Conservation (phyloP, 192 early-diverging fungal species). For the Podila verticillata region DNA sequence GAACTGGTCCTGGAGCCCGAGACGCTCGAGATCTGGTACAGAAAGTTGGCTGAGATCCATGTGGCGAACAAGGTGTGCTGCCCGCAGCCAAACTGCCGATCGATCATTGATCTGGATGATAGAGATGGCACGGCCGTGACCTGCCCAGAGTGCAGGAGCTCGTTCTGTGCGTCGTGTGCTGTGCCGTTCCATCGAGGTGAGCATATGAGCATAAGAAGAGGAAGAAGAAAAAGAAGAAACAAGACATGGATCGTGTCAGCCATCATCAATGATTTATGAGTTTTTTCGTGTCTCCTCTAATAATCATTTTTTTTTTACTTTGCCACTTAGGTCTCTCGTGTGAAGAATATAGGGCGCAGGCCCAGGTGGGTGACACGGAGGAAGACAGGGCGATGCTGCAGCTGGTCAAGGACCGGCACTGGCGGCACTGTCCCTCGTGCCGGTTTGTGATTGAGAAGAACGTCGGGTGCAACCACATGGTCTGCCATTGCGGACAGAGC, state of each 20-base stretch:
- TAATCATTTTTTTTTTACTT: too few species aligned
- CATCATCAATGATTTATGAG: too few species aligned
- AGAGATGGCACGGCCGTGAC: slow-evolving; percentile 42
- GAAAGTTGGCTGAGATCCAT: slow-evolving; percentile 42
- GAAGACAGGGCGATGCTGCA: slow-evolving; percentile 47
- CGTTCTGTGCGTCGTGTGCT: slow-evolving; percentile 45
- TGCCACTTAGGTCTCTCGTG: slow-evolving; percentile 23
- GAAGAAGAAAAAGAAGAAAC: neutral
- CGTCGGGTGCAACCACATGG: slow-evolving; percentile 47
- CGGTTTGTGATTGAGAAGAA: slow-evolving; percentile 50
- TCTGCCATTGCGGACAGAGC: slow-evolving; percentile 48
- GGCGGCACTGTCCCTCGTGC: slow-evolving; percentile 49
- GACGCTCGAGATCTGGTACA: slow-evolving; percentile 38
- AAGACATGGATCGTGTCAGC: neutral
- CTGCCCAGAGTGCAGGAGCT: slow-evolving; percentile 45
- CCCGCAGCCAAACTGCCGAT: slow-evolving; percentile 34
- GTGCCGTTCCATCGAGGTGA: slow-evolving; percentile 48
- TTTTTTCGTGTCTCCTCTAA: too few species aligned
- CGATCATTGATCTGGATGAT: slow-evolving; percentile 47
- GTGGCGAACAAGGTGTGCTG: slow-evolving; percentile 50
- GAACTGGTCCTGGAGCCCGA: slow-evolving; percentile 31
- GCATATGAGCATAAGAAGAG: neutral
- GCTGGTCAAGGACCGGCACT: slow-evolving; percentile 40
- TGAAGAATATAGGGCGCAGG: slow-evolving; percentile 32
- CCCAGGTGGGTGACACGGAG: slow-evolving; percentile 28